These are phyloP conservation scores for Ophidiomyces ophidiicola DNA, from an alignment of 2,329 filamentous ascomycete genomes.

Conservation along the genomic window DNA sequence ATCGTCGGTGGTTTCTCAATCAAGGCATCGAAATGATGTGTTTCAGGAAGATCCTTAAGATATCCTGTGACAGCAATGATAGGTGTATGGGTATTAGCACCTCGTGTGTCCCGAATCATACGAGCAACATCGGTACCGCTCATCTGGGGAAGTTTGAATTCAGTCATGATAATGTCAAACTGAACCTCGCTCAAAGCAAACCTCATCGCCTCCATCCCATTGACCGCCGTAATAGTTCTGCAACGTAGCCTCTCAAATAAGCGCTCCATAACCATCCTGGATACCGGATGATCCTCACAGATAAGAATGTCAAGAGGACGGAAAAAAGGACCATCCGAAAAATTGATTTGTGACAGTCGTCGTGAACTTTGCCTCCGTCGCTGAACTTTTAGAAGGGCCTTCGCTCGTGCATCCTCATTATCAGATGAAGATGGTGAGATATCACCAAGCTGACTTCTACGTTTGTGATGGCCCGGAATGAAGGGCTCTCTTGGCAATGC, in stretches of 20 bases:
- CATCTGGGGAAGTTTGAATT: conserved; percentile 89
- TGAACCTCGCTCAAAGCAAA: conserved; percentile 96
- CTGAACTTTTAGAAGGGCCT: conserved; percentile 81
- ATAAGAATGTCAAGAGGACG: conserved; percentile 87
- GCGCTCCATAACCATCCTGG: conserved; percentile 97
- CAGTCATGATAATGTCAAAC: conserved; percentile 97
- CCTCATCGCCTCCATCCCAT: conserved; percentile 80
- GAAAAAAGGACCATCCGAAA: conserved; percentile 74
- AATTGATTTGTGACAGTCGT: conserved; percentile 78
- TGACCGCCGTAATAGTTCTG: conserved; percentile 80
- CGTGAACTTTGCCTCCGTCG: conserved; percentile 90
- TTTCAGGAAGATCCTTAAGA: conserved; percentile 88
- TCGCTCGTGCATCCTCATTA: conserved; percentile 87
- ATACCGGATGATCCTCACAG: conserved; percentile 95
- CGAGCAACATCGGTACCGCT: conserved; percentile 90
- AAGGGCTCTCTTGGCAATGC: conserved; percentile 51
- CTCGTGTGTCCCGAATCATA: conserved; percentile 96
- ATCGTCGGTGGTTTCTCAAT: conserved; percentile 95
- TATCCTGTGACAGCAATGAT: conserved; percentile 96
- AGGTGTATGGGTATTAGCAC: conserved; percentile 84
- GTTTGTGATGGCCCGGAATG: conserved; percentile 63
- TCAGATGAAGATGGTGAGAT: conserved; percentile 96
- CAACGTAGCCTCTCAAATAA: conserved; percentile 89
- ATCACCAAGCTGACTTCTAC: conserved; percentile 87
- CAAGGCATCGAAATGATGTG: conserved; percentile 88